Conservation (phyloP, 2,329 filamentous ascomycete species). For the Atkinsonella texensis region DNA sequence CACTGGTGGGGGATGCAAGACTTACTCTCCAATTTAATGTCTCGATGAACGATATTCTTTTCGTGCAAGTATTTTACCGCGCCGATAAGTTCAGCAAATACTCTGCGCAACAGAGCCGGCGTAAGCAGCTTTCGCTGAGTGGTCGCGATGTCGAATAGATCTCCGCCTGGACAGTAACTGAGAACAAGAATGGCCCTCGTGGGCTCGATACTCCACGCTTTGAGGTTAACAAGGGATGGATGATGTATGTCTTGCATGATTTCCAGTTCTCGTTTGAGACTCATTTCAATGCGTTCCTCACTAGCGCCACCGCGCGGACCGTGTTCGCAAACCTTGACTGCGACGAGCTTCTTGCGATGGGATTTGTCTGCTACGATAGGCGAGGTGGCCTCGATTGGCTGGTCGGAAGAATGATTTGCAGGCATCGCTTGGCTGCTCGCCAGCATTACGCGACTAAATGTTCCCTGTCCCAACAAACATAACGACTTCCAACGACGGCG, state of each 20-base stretch:
- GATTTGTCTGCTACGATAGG: slow-evolving; percentile 19
- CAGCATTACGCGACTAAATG: slow-evolving; percentile 88
- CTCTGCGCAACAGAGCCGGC: slow-evolving; percentile 60
- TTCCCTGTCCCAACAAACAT: slow-evolving; percentile 76
- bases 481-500: slow-evolving; percentile 68
- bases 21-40: slow-evolving; percentile 93
- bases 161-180: slow-evolving; percentile 86
- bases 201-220: slow-evolving; percentile 79
- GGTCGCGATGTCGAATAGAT: slow-evolving; percentile 86
- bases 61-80: slow-evolving; percentile 80
- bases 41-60: slow-evolving; percentile 81
- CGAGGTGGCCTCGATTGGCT: slow-evolving; percentile 21
- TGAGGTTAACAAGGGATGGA: slow-evolving; percentile 80
- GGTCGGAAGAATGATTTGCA: slow-evolving; percentile 26
- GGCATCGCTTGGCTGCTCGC: slow-evolving; percentile 63
- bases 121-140: slow-evolving; percentile 55
- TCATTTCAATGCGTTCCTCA: slow-evolving; percentile 85
- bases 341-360: slow-evolving; percentile 73
- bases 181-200: slow-evolving; percentile 75
- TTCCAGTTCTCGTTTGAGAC: slow-evolving; percentile 86
- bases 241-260: slow-evolving; percentile 83
- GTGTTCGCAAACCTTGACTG: slow-evolving; percentile 91
- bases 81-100: slow-evolving; percentile 80
- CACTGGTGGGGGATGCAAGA: slow-evolving; percentile 10
- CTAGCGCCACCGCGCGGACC: slow-evolving; percentile 88